Evolutionary conservation across 805 yeast genomes (phyloP), one percentile per base, ranked within the genome.

Genomic region (Lipomyces lipofer): DNA sequence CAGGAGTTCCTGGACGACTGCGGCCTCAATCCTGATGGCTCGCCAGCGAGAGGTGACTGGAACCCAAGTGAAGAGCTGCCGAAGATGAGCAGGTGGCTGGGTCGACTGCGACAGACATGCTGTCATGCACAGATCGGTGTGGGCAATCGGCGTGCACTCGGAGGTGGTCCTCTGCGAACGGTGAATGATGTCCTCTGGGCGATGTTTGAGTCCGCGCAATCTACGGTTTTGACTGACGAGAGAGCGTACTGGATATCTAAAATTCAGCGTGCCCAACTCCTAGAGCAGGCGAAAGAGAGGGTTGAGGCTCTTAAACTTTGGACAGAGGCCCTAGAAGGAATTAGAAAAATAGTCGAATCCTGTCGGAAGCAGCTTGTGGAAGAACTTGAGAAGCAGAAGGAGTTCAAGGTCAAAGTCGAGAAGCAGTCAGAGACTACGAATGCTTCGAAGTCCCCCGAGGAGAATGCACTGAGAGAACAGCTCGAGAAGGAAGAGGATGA

Each of bases 101-200:
- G 76, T 4, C 74, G 78, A 45, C 70, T 92, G 27, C 75, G 98
- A 30, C 89, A 87, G 64, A 76, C 87, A 0, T 92, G 97, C 63
- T 87, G 94, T 55, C 95, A 88, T 70, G 88, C 96, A 24, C 56
- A 64, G 43, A 51, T 62, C 49, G 71, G 72, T 25, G 46, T 51
- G 1, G 66, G 63, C 3, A 65, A 63, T 32, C 62, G 62, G 33
- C 59, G 61, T 12, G 67, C 70, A 10, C 52, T 67, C 8, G 69
- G 67, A 8, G 67, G 68, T 17, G 65, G 65, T 17, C 65, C 68
- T 15, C 56, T 73, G 27, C 72, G 78, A 49, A 79, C 87, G 0
- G 74, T 92, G 59, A 86, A 81, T 52, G 85, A 82, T 45, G 88
- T 92, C 5, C 72, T 94, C 25, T 74, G 72, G 5, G 80, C 78